Conservation (phyloP, 2,329 filamentous ascomycete species). For the Curvularia sp. region DNA sequence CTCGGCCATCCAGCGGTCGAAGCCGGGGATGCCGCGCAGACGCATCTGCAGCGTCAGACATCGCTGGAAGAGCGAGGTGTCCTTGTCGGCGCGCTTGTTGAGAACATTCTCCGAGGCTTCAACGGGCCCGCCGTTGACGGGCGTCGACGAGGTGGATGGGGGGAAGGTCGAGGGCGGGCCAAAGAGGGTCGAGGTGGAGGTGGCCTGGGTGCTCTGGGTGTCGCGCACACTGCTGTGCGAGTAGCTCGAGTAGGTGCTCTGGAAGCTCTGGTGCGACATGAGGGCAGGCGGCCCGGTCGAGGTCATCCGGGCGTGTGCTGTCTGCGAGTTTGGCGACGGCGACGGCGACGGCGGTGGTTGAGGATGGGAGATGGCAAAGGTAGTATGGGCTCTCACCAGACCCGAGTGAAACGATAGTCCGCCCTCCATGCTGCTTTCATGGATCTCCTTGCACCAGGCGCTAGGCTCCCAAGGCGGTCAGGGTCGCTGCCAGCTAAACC, state of each 20-base stretch:
- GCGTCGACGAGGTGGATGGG: constrained; percentile 33
- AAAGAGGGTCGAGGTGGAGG: constrained; percentile 56
- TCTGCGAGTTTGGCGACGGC: constrained; percentile 31
- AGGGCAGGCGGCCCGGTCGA: constrained; percentile 50
- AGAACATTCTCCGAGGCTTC: constrained; percentile 91
- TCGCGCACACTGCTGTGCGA: constrained; percentile 56
- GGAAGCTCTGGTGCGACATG: constrained; percentile 56
- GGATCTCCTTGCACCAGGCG: constrained; percentile 37
- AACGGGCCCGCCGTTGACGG: constrained; percentile 66
- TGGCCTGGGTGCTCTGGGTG: constrained; percentile 58
- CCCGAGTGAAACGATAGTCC: constrained; percentile 30
- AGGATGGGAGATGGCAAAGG: constrained; percentile 19
- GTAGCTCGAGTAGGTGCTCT: constrained; percentile 57
- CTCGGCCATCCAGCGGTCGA: constrained; percentile 75
- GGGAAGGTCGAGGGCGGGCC: constrained; percentile 38
- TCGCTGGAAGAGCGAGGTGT: constrained; percentile 91
- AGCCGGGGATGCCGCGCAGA: constrained; percentile 81
- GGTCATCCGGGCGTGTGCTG: constrained; percentile 45
- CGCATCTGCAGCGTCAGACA: constrained; percentile 85
- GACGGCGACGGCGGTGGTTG: constrained; percentile 37
- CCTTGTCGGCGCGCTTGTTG: constrained; percentile 93
- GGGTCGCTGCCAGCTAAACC: constrained; percentile 15
- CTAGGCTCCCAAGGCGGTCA: constrained; percentile 17
- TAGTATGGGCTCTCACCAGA: constrained; percentile 32
- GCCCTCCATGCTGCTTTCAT: constrained; percentile 45